These are phyloP conservation scores for Rhynchosporium agropyri DNA, from an alignment of 2,329 filamentous ascomycete genomes.

Conservation along the genomic window DNA sequence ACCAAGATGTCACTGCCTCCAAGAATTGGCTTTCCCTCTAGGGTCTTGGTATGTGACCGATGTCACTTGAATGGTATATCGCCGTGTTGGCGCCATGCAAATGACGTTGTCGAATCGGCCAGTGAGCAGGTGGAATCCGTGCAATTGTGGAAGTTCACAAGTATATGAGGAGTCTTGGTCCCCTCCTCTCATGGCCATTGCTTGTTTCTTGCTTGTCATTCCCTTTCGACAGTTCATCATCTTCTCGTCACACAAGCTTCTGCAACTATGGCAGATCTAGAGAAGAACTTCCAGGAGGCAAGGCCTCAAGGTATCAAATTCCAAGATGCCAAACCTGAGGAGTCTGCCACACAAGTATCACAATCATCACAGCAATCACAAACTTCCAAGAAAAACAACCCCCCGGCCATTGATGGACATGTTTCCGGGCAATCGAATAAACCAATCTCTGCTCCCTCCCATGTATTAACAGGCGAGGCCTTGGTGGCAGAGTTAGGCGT, in stretches of 20 bases:
- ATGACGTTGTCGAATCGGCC: conserved; percentile 9
- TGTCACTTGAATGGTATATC: neutral
- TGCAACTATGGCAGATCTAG: conserved; percentile 10
- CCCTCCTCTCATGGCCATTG: neutral
- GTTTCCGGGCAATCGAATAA: conserved; percentile 51
- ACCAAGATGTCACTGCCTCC: conserved; percentile 2
- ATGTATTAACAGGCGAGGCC: conserved; percentile 57
- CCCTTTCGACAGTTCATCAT: no score
- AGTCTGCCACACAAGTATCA: neutral
- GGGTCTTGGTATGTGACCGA: neutral
- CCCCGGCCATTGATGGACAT: conserved; percentile 40
- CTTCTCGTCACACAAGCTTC: neutral
- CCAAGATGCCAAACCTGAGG: conserved; percentile 1
- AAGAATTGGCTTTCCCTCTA: neutral
- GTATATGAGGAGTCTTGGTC: neutral
- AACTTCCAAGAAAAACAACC: neutral
- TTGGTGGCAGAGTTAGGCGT: conserved; percentile 58
- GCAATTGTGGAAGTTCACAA: neutral
- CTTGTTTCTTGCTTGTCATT: conserved; percentile 5
- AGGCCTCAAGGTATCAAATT: conserved; percentile 14
- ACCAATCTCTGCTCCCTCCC: conserved; percentile 63
- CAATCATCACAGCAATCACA: conserved; percentile 8
- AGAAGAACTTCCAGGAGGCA: neutral
- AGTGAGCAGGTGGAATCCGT: neutral
- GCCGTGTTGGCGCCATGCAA: conserved; percentile 8